Evolutionary conservation across 192 early-diverging fungal genomes (phyloP).

Genomic region (Coemansia sp.): DNA sequence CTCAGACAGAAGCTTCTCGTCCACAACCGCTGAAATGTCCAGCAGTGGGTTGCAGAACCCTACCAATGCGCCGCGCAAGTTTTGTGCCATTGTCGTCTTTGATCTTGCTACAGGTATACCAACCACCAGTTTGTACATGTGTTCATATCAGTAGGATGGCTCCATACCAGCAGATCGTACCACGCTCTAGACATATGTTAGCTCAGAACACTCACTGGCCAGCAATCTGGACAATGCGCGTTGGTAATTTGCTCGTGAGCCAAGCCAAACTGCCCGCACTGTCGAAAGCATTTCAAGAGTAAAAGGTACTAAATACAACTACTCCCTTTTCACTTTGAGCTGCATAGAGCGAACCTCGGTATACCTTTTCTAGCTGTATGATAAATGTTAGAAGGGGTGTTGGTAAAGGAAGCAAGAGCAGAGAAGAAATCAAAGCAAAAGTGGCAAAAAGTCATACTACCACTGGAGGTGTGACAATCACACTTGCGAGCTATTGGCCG

Average conservation of each 20-base stretch:
- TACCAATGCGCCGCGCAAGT: slow-evolving; percentile 64
- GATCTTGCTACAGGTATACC: background rate
- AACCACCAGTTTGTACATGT: background rate
- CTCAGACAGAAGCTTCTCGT: slow-evolving; percentile 73
- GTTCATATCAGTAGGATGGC: background rate
- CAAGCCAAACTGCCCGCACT: background rate
- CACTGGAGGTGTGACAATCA: background rate
- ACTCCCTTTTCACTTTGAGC: background rate
- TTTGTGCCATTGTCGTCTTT: slow-evolving; percentile 26
- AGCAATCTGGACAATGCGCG: background rate
- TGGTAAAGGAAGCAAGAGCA: background rate
- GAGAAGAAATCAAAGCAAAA: background rate
- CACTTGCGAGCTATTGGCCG: background rate
- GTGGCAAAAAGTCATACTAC: background rate
- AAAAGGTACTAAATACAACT: background rate
- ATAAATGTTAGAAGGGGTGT: background rate
- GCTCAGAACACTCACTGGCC: slow-evolving; percentile 10
- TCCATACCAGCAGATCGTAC: background rate
- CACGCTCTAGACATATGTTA: background rate
- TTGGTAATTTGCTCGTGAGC: background rate
- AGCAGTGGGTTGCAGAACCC: slow-evolving; percentile 98
- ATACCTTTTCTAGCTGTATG: background rate
- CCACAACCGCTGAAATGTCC: slow-evolving; percentile 88
- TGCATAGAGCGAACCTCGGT: background rate
- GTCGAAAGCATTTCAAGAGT: background rate